Evolutionary conservation across 371 early-diverging fungal species (phyloP), one percentile per base, ranked within the genome.

Genomic region (Mucor piriformis): DNA sequence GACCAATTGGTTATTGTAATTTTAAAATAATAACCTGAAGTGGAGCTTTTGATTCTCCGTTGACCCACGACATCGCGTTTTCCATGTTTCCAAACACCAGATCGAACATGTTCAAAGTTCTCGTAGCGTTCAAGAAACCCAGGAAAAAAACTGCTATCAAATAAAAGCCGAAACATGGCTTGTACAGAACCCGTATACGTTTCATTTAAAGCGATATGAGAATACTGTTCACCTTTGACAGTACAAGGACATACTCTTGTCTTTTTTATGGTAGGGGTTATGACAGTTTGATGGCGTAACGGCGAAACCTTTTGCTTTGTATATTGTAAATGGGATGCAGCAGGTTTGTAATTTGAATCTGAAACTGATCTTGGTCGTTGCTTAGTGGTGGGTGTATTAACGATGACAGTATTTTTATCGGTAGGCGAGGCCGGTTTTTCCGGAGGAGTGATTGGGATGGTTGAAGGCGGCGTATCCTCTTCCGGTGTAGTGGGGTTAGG

Each of bases 141-240:
- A 38, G 65, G 54, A 4, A 64, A 34, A 34, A 75, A 75, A 12
- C 53, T 64, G 18, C 69, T 69, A 12, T 63, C 59, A 42, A 71
- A 83, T 15, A 83, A 42, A 6, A 81, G 53, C 25, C 71, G 66
- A 59, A 70, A 76, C 33, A 81, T 65, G 18, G 54, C 57, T 27
- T 82, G 70, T 0, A 83, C 64, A 1, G 71, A 64, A 6, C 82
- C 78, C 0, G 67, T 64, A 33, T 73, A 82, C 0, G 57, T 75
- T 53, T 77, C 72, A 20, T 74, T 69, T 57, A 84, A 48, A 34
- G 68, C 79, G 13, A 68, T 29, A 46, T 62, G 70, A 13, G 64
- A 34, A 35, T 77, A 77, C 51, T 82, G 84, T 33, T 75, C 61
- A 5, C 65, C 68, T 10, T 72, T 69, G 23, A 72, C 72, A 27